Conservation (phyloP, 805 yeast genomes). For the Torulaspora gathmanii region DNA sequence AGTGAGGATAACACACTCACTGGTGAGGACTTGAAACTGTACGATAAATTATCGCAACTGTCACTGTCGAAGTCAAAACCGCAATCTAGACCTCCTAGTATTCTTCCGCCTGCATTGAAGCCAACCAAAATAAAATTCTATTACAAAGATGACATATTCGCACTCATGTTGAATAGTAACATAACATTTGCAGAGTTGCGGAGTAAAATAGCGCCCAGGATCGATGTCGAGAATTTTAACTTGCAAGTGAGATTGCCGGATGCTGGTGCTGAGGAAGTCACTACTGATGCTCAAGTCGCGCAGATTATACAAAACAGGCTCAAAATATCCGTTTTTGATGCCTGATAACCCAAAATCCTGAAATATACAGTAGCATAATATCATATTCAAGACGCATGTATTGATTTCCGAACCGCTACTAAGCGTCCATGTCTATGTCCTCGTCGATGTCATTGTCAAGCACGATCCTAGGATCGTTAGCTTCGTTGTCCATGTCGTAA, state of each 20-base stretch:
- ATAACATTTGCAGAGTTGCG: conserved; percentile 48
- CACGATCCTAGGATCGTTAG: background rate
- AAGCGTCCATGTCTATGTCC: conserved; percentile 20
- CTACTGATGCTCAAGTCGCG: conserved; percentile 34
- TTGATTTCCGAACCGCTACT: conserved; percentile 13
- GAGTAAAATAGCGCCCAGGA: conserved; percentile 48
- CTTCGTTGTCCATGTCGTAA: conserved; percentile 7
- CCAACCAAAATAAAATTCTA: conserved; percentile 63
- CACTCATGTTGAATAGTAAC: conserved; percentile 50
- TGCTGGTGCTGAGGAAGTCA: conserved; percentile 35
- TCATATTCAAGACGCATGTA: conserved; percentile 1
- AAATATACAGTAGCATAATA: background rate
- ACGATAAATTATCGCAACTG: conserved; percentile 27
- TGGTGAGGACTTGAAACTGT: conserved; percentile 31
- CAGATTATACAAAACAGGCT: conserved; percentile 35
- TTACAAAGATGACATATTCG: conserved; percentile 77
- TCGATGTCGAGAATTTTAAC: conserved; percentile 39
- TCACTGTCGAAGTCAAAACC: conserved; percentile 25
- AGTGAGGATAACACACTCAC: conserved; percentile 34
- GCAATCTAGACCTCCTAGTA: conserved; percentile 33
- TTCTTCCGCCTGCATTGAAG: conserved; percentile 28
- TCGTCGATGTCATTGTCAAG: conserved; percentile 14
- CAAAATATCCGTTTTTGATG: conserved; percentile 38
- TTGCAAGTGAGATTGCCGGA: conserved; percentile 35
- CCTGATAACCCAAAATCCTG: conserved; percentile 10